Base-by-base conservation (phyloP, 176 grass and related monocot genomes). In the Melocanna baccifera region DNA sequence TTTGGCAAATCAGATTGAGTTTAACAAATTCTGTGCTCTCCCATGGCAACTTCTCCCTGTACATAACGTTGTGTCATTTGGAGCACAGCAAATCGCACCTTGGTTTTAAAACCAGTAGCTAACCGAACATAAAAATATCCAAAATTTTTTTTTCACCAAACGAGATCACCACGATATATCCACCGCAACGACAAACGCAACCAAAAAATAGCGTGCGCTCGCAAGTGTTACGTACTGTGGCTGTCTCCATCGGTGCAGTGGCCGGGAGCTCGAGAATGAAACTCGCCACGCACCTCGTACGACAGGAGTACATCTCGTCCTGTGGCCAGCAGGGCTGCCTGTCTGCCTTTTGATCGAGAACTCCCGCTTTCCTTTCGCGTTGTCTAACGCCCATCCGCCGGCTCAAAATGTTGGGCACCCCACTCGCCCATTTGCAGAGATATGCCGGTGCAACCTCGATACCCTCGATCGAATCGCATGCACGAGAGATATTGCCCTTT, bases 341-440 rank as follows among this genome's bases (percentile, higher is more conserved):
- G 56, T 72, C 57, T 16, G 67, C 67, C 74, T 78, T 78, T 78
- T 30, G 34, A 76, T n/a, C 32, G 6, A 16, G 25, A 28, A 16
- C 5, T 29, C 12, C 6, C 12, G 9, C 86, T 78, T 13, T 25
- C 16, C 63, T 41, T 71, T 77, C 45, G 74, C 66, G 81, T 58
- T 88, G 87, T 84, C 81, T 16, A 57, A 3, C 57, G 6, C 87
- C 57, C 57, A 78, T 88, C 84, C 75, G 56, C 58, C 81, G 57
- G 87, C 81, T 10, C 37, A 1, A 57, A 53, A 53, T 65, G 46
- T 71, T 88, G 85, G 74, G 42, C 57, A 36, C 67, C 79, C 87
- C 87, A 84, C 87, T 84, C 57, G 36, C 66, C 74, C 68, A 84
- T 30, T 46, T 79, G 87, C 63, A 80, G 74, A 68, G 59, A 74